Evolutionary conservation across 1,284 basidiomycete genomes (phyloP).

Genomic region (Crepidotus sp.): DNA sequence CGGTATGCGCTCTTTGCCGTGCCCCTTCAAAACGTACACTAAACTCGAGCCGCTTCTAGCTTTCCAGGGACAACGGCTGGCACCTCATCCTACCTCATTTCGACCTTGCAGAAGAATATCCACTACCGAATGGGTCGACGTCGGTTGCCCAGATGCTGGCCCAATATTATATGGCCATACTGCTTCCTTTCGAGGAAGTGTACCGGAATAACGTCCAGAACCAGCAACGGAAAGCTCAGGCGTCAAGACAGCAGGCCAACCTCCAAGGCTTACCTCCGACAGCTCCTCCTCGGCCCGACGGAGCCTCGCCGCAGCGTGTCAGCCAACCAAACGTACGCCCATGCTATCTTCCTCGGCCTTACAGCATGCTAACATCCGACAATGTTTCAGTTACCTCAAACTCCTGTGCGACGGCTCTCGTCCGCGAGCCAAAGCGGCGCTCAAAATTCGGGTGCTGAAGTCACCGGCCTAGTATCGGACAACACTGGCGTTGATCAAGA

Average conservation of each 20-base stretch:
- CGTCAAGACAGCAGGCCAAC: constrained; percentile 28
- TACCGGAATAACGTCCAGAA: constrained; percentile 53
- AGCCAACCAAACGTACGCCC: constrained; percentile 10
- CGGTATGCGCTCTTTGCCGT: constrained; percentile 34
- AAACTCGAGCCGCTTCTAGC: constrained; percentile 8
- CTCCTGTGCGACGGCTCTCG: constrained; percentile 13
- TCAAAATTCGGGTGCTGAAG: constrained; percentile 11
- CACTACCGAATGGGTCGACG: constrained; percentile 37
- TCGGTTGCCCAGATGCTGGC: constrained; percentile 42
- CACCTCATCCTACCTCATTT: constrained; percentile 41
- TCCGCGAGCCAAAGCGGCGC: constrained; percentile 16
- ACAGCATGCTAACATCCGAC: neutral
- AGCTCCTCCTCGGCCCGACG: constrained; percentile 11
- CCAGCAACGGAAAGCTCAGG: constrained; percentile 45
- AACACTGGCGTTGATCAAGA: constrained; percentile 39
- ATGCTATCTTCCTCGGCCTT: neutral
- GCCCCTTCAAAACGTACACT: neutral
- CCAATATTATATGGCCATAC: constrained; percentile 50
- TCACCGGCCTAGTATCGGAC: constrained; percentile 22
- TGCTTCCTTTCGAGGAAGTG: constrained; percentile 60
- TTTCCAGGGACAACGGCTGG: constrained; percentile 37
- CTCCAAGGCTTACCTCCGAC: constrained; percentile 9
- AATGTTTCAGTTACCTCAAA: constrained; percentile 15
- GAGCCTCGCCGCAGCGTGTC: constrained; percentile 12
- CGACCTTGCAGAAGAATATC: constrained; percentile 55